Evolutionary conservation across 2,329 filamentous ascomycete genomes (phyloP), one percentile per base, ranked within the genome.

Genomic region (Fusarium anguioides): DNA sequence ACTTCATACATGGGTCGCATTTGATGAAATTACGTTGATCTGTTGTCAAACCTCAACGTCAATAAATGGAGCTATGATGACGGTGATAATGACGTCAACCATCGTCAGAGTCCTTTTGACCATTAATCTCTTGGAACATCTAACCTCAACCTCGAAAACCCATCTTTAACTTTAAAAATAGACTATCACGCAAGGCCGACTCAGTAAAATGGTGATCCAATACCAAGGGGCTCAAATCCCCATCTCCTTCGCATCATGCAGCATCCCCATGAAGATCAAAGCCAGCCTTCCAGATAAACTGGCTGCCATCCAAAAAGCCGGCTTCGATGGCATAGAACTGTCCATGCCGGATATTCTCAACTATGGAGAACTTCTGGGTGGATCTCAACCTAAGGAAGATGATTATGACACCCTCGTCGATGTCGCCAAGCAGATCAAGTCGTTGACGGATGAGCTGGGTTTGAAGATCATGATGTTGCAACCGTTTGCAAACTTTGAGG

Each of bases 401-500:
- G 86, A 92, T 73, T 93, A 88, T 69, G 78, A 84, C 18, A 77
- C 83, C 5, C 81, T 94, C 1, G 82, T 82, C 53, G 77, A 79
- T 3, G 83, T 89, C 1, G 88, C 85, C 0, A 72, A 73, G 17
- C 80, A 86, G 36, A 84, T 92, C 47, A 83, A 81, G 49, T 77
- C 78, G 0, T 75, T 90, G 44, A 88, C 86, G 46, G 78, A 84
- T 24, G 79, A 84, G 12, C 80, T 87, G 31, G 77, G 79, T 0
- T 77, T 94, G 2, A 80, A 83, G 33, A 84, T 94, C 55, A 83
- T 94, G 75, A 90, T 93, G 81, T 77, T 94, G 8, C 91, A 94
- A 71, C 91, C 91, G 0, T 94, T 94, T 70, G 80, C 87, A 17
- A 91, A 93, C 70, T 93, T 93, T 58, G 91, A 94, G 70, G 91